Percentiles rank a stretch among this genome's conserved stretches.
Evolutionary conservation across 169 alveolate species (phyloP).

Genomic region (Cryptosporidium viatorum): DNA sequence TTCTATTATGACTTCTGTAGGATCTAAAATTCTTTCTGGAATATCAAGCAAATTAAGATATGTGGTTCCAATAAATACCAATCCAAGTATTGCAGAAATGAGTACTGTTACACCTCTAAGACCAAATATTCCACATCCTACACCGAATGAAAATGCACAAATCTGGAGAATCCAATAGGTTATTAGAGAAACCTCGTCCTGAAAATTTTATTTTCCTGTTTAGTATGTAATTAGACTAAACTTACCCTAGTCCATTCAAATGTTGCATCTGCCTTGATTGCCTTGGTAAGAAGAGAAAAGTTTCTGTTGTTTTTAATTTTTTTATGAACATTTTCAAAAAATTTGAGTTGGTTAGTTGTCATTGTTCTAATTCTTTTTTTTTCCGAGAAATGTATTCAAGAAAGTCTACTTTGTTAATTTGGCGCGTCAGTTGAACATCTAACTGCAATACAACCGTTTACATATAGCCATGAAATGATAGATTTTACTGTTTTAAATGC

Average conservation of each 20-base stretch:
- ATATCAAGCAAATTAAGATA: slow-evolving; percentile 40
- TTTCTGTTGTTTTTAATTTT: slow-evolving; percentile 8
- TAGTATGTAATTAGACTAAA: background rate
- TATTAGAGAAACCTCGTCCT: slow-evolving; percentile 69
- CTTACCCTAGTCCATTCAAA: slow-evolving; percentile 71
- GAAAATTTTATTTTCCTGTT: background rate
- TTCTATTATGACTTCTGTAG: slow-evolving; percentile 63
- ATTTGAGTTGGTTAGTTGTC: background rate
- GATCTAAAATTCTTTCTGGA: slow-evolving; percentile 73
- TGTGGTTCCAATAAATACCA: slow-evolving; percentile 50
- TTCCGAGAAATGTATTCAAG: background rate
- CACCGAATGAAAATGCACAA: slow-evolving; percentile 30
- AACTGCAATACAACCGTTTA: slow-evolving; percentile 17
- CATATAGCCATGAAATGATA: slow-evolving; percentile 47
- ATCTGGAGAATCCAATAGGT: slow-evolving; percentile 66
- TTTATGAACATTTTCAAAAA: background rate
- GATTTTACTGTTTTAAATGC: slow-evolving; percentile 1
- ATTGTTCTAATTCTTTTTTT: background rate
- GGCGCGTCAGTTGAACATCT: background rate
- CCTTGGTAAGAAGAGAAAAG: slow-evolving; percentile 35
- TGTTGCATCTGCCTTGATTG: slow-evolving; percentile 43
- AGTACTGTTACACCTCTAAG: slow-evolving; percentile 29
- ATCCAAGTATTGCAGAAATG: slow-evolving; percentile 34
- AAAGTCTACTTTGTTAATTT: background rate
- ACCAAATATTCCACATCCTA: slow-evolving; percentile 34